These are phyloP conservation scores for Russula earlei DNA, from an alignment of 768 basidiomycete genomes.

Conservation along the genomic window DNA sequence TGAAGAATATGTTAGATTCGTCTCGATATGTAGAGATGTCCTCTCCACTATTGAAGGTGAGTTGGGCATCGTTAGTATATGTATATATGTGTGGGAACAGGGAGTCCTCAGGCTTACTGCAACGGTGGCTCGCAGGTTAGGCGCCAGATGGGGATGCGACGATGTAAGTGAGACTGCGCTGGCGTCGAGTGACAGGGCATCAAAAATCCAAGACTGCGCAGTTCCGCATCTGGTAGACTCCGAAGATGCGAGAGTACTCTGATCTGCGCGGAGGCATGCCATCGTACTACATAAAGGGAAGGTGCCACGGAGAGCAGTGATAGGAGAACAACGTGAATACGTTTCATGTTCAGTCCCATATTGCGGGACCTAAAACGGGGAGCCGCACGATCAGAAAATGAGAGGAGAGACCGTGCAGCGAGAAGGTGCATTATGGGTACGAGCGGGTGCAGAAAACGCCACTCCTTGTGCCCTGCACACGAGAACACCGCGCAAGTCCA, in stretches of 20 bases:
- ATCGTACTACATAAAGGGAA: slow-evolving; percentile 58
- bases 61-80: not conserved
- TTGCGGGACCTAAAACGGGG: slow-evolving; percentile 4
- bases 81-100: slow-evolving; percentile 14
- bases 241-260: slow-evolving; percentile 63
- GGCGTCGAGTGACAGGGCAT: slow-evolving; percentile 98
- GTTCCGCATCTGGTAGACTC: slow-evolving; percentile 37
- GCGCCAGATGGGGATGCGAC: slow-evolving; percentile 66
- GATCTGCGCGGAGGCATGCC: slow-evolving; percentile 77
- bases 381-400: slow-evolving; percentile 21
- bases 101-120: slow-evolving; percentile 34
- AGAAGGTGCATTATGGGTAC: slow-evolving; percentile 78
- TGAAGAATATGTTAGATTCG: slow-evolving; percentile 78
- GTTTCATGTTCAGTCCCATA: not conserved
- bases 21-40: slow-evolving; percentile 54
- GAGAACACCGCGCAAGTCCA: slow-evolving; percentile 73
- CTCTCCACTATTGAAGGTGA: slow-evolving; percentile 34
- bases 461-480: slow-evolving; percentile 87
- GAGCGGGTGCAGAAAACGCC: slow-evolving; percentile 91
- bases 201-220: slow-evolving; percentile 60
- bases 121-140: slow-evolving; percentile 91
- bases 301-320: slow-evolving; percentile 44
- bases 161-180: slow-evolving; percentile 81
- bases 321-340: slow-evolving; percentile 28
- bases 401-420: slow-evolving; percentile 61